Conservation (phyloP, 2,329 filamentous ascomycete species). For the Bipolaris sorokiniana region DNA sequence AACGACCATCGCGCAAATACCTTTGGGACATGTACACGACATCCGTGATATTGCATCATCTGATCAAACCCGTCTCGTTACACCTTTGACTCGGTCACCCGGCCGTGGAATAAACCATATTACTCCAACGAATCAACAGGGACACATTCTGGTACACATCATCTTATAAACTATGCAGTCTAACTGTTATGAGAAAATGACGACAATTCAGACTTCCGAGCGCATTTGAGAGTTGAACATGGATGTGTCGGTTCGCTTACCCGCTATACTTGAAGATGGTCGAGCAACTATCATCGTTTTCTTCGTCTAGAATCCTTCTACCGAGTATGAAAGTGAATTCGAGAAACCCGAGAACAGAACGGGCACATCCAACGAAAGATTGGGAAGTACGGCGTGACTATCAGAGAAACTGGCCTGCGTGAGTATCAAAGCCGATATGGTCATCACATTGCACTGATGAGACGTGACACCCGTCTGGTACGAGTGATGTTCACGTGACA, state of each 20-base stretch:
- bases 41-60: not conserved
- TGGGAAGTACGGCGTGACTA: too few relatives aligned
- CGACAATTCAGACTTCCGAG: too few relatives aligned
- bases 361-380: not conserved
- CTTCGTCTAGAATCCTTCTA: not conserved
- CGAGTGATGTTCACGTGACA: slow-evolving; percentile 4
- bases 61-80: not conserved
- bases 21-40: not conserved
- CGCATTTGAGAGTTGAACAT: too few relatives aligned
- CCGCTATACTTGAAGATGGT: too few relatives aligned
- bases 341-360: not conserved
- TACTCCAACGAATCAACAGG: not conserved
- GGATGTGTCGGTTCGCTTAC: too few relatives aligned
- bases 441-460: not conserved
- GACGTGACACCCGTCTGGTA: slow-evolving; percentile 11
- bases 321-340: not conserved
- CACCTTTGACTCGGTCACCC: not conserved
- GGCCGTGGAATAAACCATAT: not conserved
- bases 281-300: too few relatives aligned
- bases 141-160: not conserved
- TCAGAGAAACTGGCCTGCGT: too few relatives aligned
- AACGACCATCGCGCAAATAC: not conserved
- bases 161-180: not conserved
- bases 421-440: not conserved
- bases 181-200: too few relatives aligned